Base-by-base conservation (phyloP, 768 basidiomycete genomes). In the Russula abietina region DNA sequence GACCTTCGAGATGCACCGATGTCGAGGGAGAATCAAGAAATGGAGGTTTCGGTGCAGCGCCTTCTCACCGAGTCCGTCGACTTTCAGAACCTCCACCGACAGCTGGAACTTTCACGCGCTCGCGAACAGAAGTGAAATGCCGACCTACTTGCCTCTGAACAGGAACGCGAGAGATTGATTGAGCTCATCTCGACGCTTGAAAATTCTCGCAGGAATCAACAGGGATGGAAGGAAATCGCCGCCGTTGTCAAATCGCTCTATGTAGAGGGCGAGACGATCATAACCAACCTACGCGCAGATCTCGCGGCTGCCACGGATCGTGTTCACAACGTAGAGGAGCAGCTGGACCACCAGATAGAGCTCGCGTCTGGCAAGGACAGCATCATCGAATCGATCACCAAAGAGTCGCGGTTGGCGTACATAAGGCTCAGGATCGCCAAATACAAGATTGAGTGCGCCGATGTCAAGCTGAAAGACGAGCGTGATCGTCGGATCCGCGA, bases 291-390 rank as follows among this genome's bases (percentile, higher is more conserved):
- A 1, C 61, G 45, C 43, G 52, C 8, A 4, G 57, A 48, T 10
- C 57, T 59, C 16, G 24, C 16, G 2, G 36, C 28, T 12, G 52
- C 62, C 14, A 10, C 17, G 16, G 24, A 48, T 6, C 46, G 32
- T 1, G 7, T 22, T 55, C 33, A 46, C 4, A 12, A 4, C 2
- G 45, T 22, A 16, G 33, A 52, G 30, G 38, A 49, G 3, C 5
- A 49, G 4, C 19, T 36, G 22, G 45, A 54, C 16, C 26, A 16
- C 2, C 52, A 63, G 36, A 22, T 22, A 38, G 22, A 26, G 28
- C 45, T 59, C 5, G 43, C n/a, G 5, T 46, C 57, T n/a, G 51
- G 39, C 45, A 59, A 59, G 3, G 57, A 63, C 28, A 12, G 11
- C 3, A 4, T n/a, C 28, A 24, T 55, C 30, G 45, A 48, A 24